Conservation (phyloP, 805 yeast genomes). For the Metschnikowia koreensis region DNA sequence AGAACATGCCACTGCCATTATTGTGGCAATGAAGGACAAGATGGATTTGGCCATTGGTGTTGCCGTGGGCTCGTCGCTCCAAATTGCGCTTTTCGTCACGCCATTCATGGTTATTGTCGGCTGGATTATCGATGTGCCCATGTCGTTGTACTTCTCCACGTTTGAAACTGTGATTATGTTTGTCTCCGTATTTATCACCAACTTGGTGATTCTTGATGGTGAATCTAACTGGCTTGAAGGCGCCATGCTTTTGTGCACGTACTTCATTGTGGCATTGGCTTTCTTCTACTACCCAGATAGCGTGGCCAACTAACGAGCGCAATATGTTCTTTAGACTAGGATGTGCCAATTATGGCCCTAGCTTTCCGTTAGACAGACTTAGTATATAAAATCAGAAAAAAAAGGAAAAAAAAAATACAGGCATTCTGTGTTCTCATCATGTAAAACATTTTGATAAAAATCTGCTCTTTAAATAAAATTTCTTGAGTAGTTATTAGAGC, state of each 20-base stretch:
- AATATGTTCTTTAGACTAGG: background rate
- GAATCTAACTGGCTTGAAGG: conserved; percentile 98
- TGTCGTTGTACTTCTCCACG: conserved; percentile 87
- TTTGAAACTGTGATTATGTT: conserved; percentile 93
- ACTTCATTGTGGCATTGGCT: conserved; percentile 82
- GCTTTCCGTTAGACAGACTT: background rate
- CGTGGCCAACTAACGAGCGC: conserved; percentile 10
- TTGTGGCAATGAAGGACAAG: conserved; percentile 92
- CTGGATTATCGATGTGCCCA: conserved; percentile 88
- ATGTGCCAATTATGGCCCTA: background rate
- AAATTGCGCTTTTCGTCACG: conserved; percentile 91
- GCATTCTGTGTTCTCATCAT: too few relatives aligned
- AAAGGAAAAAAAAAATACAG: too few relatives aligned
- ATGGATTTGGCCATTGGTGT: conserved; percentile 98
- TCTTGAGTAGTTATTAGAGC: too few relatives aligned
- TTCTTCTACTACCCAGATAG: conserved; percentile 83
- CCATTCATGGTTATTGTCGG: conserved; percentile 94
- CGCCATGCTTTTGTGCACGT: conserved; percentile 83
- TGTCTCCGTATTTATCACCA: conserved; percentile 83
- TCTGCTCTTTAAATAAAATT: too few relatives aligned
- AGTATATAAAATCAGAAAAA: too few relatives aligned
- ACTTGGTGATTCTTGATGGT: conserved; percentile 87
- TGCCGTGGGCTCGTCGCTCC: conserved; percentile 93
- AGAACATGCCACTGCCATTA: conserved; percentile 94
- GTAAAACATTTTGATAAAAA: too few relatives aligned